phyloP scores from a whole-genome alignment of 805 yeast genomes.

The Candida pini region DNA sequence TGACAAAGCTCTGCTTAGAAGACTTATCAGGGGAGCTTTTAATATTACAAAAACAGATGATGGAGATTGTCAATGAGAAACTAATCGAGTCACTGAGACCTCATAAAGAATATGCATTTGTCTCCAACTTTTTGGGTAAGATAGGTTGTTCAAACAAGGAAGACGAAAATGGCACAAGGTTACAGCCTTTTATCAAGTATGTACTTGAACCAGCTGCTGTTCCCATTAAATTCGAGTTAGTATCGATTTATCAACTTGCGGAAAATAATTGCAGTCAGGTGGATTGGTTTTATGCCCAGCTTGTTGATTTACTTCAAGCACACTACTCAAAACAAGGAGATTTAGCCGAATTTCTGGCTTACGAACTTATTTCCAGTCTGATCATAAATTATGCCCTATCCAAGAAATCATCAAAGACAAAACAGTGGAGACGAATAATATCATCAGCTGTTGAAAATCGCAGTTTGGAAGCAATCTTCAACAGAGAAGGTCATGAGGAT shows the following conservation, averaged over 20 bases:
- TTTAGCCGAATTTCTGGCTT: constrained; percentile 12
- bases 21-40: constrained; percentile 16
- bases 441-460: constrained; percentile 14
- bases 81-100: constrained; percentile 8
- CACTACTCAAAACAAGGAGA: constrained; percentile 8
- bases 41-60: constrained; percentile 13
- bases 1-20: constrained; percentile 16
- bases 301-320: constrained; percentile 11
- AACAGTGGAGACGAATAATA: constrained; percentile 19
- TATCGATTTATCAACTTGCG: constrained; percentile 11
- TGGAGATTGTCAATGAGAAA: constrained; percentile 12
- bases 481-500: constrained; percentile 12
- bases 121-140: too few relatives aligned
- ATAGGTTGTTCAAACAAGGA: not conserved
- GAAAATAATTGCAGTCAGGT: constrained; percentile 9
- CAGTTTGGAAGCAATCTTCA: constrained; percentile 12
- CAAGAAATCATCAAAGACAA: constrained; percentile 13
- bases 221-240: constrained; percentile 18
- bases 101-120: too few relatives aligned
- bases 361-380: constrained; percentile 19
- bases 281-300: constrained; percentile 20
- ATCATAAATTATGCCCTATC: constrained; percentile 21
- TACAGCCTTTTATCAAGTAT: constrained; percentile 7
- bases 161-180: constrained; percentile 2
- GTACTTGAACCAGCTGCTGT: constrained; percentile 8